Conservation (phyloP, 2,329 filamentous ascomycete genomes). For the Scytalidium lignicola region DNA sequence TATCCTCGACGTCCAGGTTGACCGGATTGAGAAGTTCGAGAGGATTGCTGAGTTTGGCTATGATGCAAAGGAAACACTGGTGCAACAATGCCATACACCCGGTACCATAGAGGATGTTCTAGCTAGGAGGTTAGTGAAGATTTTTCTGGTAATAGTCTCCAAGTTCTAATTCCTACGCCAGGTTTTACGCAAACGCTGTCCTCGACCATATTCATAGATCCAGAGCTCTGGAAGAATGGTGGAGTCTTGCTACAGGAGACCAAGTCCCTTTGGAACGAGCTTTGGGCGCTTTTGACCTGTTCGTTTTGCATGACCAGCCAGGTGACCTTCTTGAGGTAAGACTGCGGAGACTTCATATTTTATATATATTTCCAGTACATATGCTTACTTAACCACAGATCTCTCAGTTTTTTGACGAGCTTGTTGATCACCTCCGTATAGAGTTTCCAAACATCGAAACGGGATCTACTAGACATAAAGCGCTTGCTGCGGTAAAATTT, state of each 20-base stretch:
- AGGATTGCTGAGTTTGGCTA: conserved; percentile 70
- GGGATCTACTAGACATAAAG: conserved; percentile 60
- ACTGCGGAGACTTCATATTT: conserved; percentile 4
- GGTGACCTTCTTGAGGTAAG: conserved; percentile 68
- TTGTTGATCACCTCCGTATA: conserved; percentile 51
- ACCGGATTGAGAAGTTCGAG: conserved; percentile 65
- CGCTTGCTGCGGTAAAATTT: conserved; percentile 63
- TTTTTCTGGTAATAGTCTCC: background rate
- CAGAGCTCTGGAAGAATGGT: conserved; percentile 75
- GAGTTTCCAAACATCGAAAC: conserved; percentile 48
- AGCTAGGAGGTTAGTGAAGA: conserved; percentile 54
- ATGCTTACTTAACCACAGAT: conserved; percentile 39
- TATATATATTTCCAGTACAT: background rate
- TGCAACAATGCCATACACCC: conserved; percentile 54
- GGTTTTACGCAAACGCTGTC: conserved; percentile 70
- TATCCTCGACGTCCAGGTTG: conserved; percentile 65
- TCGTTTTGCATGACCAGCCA: conserved; percentile 67
- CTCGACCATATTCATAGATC: conserved; percentile 77
- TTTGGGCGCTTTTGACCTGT: conserved; percentile 82
- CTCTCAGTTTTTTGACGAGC: conserved; percentile 56
- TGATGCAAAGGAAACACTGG: conserved; percentile 81
- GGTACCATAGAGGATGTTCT: conserved; percentile 67
- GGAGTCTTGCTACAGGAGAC: conserved; percentile 43
- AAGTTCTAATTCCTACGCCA: conserved; percentile 25
- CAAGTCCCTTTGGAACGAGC: conserved; percentile 64